Percentiles rank a stretch among this genome's conserved stretches.
phyloP scores from a whole-genome alignment of 1,284 basidiomycete genomes.

The Ganoderma meredithae region DNA sequence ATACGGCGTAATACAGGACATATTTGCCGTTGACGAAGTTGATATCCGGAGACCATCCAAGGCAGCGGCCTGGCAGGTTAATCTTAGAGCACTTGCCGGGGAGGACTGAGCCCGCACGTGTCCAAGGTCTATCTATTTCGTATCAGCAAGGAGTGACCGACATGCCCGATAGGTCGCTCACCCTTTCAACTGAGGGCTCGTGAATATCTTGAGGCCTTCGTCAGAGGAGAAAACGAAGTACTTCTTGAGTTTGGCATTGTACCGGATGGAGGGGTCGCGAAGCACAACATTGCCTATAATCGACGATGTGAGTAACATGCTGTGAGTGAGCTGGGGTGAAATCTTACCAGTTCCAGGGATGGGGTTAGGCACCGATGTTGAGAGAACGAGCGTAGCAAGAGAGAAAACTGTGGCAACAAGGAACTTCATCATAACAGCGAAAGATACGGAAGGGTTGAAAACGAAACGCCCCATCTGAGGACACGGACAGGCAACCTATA shows the following conservation, averaged over 20 bases:
- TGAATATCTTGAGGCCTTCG: constrained; percentile 9
- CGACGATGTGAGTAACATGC: neutral
- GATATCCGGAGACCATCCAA: constrained; percentile 27
- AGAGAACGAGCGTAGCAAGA: constrained; percentile 4
- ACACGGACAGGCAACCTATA: neutral
- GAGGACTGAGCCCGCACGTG: constrained; percentile 17
- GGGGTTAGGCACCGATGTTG: constrained; percentile 7
- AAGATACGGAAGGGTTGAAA: neutral
- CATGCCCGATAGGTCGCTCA: neutral
- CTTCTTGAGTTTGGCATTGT: constrained; percentile 11
- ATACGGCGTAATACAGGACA: constrained; percentile 42
- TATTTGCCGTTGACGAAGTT: constrained; percentile 31
- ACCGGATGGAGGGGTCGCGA: constrained; percentile 13
- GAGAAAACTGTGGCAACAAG: constrained; percentile 5
- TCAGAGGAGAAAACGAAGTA: constrained; percentile 18
- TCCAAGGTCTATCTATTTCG: constrained; percentile 22
- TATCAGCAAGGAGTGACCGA: neutral
- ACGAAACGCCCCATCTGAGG: neutral
- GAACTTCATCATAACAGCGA: constrained; percentile 9
- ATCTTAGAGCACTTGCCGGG: constrained; percentile 19
- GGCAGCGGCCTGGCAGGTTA: constrained; percentile 8
- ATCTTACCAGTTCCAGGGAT: constrained; percentile 14
- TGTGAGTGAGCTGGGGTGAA: neutral
- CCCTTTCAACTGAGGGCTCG: constrained; percentile 13
- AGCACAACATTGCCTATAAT: neutral